Base-by-base conservation (phyloP, 805 yeast species). In the Yamadazyma phyllophila region DNA sequence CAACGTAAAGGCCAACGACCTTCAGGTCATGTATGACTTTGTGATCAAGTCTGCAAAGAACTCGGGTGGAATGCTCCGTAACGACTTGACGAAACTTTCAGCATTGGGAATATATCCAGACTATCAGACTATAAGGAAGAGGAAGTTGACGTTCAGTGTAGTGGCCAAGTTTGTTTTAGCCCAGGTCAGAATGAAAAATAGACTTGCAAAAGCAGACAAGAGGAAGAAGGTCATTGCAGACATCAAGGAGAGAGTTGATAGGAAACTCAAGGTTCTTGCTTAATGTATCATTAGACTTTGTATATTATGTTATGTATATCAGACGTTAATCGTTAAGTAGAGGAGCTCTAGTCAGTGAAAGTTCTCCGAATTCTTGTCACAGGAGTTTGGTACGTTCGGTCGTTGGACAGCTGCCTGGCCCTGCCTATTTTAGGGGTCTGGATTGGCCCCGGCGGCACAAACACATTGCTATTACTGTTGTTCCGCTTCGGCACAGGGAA, bases 331-430 rank as follows among this genome's bases (percentile, higher is more conserved):
- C 24, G 24, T 20, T 20, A 15, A 9, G 36, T 32, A 32, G 36
- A 36, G 12, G 14, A 5, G 7, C 12, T 29, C 44, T 24, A 45
- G 15, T 43, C 45, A 8, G 45, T 45, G 30, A 44, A 29, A 14
- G 27, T 39, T 47, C 54, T 53, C 59, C 65, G 59, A 10, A 68
- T 67, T 36, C 75, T 57, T 1, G 73, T 56, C 20, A 71, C 64
- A 1, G 77, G 77, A 0, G 77, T 71, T 50, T 69, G 75, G 49
- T 67, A 68, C 35, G 53, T 62, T 48, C 65, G 63, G 40, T 71
- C 76, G 16, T 60, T 61, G 1, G 73, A 66, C 1, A 65, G 54
- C 50, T 69, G 74, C 31, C 76, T 56, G 4, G 69, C 60, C 49
- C 73, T 56, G 11, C 42, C 51, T 2, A 67, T 49, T 33, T 73